Base-by-base conservation (phyloP, 257 asterid species). In the Rhazya stricta region DNA sequence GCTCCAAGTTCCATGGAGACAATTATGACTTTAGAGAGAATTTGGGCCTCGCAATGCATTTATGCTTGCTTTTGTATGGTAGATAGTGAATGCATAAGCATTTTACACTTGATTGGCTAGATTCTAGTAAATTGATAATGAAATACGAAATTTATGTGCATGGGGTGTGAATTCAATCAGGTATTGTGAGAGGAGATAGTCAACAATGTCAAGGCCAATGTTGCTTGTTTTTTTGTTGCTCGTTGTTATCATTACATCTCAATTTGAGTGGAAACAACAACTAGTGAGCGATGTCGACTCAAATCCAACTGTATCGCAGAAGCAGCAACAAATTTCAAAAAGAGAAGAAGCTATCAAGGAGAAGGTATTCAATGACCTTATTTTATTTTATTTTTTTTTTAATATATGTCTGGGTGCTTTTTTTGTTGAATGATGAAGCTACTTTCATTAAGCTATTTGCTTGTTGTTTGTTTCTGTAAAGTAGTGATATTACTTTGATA, bases 261-360 rank as follows among this genome's bases (percentile, higher is more conserved):
- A 94, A 72, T 88, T 94, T 71, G 97, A 94, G 85, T 94, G 98
- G 97, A 91, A 86, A 74, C 96, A 88, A 76, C 96, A 88, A 65
- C 77, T 90, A 18, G 87, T 79, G 67, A 83, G 85, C 34, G 94
- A 93, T 73, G 77, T 87, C 73, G 94, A 91, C 66, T 61, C 90
- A 10, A 88, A 74, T 79, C 81, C 90, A 21, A 82, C 83, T 67
- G 81, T 86, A 45, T 86, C 97, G 56, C 90, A 83, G 78, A 91
- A 91, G 85, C 96, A 83, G 80, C 89, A 67, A 3, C 88, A 85
- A 63, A 81, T 85, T 72, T 87, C 90, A 0, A 86, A 90, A 77
- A 85, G 92, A 70, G 93, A 88, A 84, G 96, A 92, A 78, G 83
- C 77, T 62, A 87, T 91, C 68, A 91, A 91, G 78, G 96, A 89